phyloP scores from a whole-genome alignment of 169 alveolate species.

The Miamiensis avidus region DNA sequence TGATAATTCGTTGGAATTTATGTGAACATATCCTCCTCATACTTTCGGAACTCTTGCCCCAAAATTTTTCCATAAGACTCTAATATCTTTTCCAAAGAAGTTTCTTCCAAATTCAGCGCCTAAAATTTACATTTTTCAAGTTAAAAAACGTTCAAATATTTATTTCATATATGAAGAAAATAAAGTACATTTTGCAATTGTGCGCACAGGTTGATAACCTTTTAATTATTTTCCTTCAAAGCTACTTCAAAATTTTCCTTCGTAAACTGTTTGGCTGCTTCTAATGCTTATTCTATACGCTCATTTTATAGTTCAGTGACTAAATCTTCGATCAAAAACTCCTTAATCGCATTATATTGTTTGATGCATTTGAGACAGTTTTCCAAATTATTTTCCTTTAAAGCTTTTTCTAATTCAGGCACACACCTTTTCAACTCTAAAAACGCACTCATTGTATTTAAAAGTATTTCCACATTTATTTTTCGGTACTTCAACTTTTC shows the following conservation, averaged over 20 bases:
- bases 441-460: neutral
- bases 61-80: neutral
- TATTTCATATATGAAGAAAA: too few relatives aligned
- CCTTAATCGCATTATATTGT: neutral
- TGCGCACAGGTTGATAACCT: too few relatives aligned
- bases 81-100: neutral
- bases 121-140: too few relatives aligned
- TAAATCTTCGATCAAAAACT: neutral
- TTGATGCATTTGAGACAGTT: too few relatives aligned
- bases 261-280: too few relatives aligned
- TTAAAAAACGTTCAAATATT: neutral
- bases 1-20: neutral
- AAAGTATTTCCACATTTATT: neutral
- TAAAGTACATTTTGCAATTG: too few relatives aligned
- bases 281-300: neutral
- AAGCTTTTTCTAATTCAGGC: neutral
- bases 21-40: neutral
- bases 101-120: neutral
- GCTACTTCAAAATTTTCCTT: too few relatives aligned
- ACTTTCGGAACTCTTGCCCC: neutral
- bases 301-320: neutral
- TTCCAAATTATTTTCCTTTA: neutral
- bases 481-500: neutral
- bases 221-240: too few relatives aligned
- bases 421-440: neutral